Base-by-base conservation (phyloP, 1,284 basidiomycete genomes). In the Tylopilus sp. region DNA sequence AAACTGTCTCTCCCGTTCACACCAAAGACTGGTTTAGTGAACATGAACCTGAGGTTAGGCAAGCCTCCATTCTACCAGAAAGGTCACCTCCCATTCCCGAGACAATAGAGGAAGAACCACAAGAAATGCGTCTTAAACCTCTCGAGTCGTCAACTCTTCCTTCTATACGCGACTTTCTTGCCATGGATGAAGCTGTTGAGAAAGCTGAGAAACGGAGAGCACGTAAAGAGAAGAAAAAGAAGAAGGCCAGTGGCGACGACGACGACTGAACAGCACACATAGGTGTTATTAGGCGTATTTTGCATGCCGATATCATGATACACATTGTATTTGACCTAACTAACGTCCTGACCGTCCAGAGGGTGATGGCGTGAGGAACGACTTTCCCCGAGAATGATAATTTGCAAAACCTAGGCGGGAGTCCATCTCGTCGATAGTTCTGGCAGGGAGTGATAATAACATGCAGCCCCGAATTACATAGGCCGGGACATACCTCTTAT, bases 381-480 rank as follows among this genome's bases (percentile, higher is more conserved):
- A 73, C 49, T 70, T 79, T 52, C 83, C 89, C 42, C 88, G 79
- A 59, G 86, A 86, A 31, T 83, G 80, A 62, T 86, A 88, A 56
- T 74, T 83, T 10, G 84, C 83, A 57, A 93, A 91, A 25, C 84
- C 79, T 45, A 85, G 63, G 22, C 90, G 76, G 2, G 89, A 83
- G 62, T 92, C 85, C 79, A 90, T 86, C 58, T 90, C 86, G 65
- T 92, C 90, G 50, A 90, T 85, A 57, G 84, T 80, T 60, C 89
- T 90, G 61, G 42, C 48, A 52, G 45, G 6, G 37, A 31, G 14
- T 19, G 19, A 44, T 26, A 28, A 53, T 43, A 17, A 43, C 20
- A 44, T 13, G n/a, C 28, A 7, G 24, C 5, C 41, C 28, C 26
- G 19, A 20, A 32, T 22, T 28, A 19, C 14, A 28, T 8, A 22